A percentile compares a stretch with the other conserved stretches of the same genome.
Evolutionary conservation across 2,329 filamentous ascomycete genomes (phyloP).

Genomic region (Trichoderma brevicompactum): DNA sequence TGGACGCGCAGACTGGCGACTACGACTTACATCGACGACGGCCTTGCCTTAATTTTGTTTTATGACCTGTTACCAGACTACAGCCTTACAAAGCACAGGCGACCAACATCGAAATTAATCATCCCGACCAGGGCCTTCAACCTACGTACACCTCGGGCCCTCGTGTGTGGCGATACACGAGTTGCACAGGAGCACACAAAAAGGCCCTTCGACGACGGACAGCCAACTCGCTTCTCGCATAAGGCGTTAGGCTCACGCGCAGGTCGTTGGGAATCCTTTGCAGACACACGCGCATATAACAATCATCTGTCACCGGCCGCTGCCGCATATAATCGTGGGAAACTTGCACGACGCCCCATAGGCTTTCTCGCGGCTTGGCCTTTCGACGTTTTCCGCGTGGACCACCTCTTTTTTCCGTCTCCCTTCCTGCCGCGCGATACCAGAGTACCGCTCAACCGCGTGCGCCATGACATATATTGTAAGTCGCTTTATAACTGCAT

Average conservation of each 20-base stretch:
- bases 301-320: not conserved
- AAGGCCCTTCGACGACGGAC: not conserved
- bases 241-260: conserved; percentile 16
- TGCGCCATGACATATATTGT: conserved; percentile 50
- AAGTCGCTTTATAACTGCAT: conserved; percentile 35
- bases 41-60: not conserved
- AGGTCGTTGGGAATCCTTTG: conserved; percentile 18
- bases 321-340: conserved; percentile 8
- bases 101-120: conserved; percentile 1
- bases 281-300: not conserved
- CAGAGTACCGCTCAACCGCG: conserved; percentile 33
- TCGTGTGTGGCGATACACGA: not conserved
- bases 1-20: conserved; percentile 21
- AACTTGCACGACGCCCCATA: conserved; percentile 8
- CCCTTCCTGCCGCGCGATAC: conserved; percentile 28
- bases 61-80: conserved; percentile 4
- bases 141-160: not conserved
- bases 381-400: conserved; percentile 1
- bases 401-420: conserved; percentile 2
- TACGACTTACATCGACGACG: conserved; percentile 19
- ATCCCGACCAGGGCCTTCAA: conserved; percentile 12
- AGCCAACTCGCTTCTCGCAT: not conserved
- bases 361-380: not conserved
- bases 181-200: not conserved
- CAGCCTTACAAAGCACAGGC: conserved; percentile 21